phyloP scores from a whole-genome alignment of 2,329 filamentous ascomycete genomes.

The Trichoderma sp. region DNA sequence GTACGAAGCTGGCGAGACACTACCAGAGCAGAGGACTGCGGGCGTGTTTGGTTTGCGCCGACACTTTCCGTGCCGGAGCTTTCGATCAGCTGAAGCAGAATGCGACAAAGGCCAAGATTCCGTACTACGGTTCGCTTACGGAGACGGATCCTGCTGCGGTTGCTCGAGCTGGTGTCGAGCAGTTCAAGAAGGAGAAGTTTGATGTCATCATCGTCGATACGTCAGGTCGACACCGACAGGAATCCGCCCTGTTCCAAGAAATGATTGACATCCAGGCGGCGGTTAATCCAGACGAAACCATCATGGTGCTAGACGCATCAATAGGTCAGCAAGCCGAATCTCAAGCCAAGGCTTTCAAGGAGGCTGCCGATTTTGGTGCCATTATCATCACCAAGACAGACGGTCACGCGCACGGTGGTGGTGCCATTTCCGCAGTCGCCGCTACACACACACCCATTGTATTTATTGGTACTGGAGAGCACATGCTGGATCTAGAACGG shows the following conservation, averaged over 20 bases:
- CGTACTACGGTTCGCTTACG: conserved; percentile 95
- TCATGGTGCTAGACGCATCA: conserved; percentile 95
- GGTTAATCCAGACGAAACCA: conserved; percentile 90
- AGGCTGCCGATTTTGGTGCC: conserved; percentile 92
- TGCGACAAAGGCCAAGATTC: conserved; percentile 97
- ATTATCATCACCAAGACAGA: conserved; percentile 99
- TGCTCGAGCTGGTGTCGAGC: conserved; percentile 91
- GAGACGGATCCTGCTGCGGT: conserved; percentile 95
- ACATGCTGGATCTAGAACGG: conserved; percentile 90
- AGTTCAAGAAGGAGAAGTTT: conserved; percentile 98
- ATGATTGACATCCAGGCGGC: conserved; percentile 96
- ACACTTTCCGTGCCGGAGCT: conserved; percentile 96
- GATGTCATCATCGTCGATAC: conserved; percentile 99
- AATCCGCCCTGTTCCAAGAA: conserved; percentile 92
- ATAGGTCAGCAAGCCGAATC: conserved; percentile 96
- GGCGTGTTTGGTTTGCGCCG: conserved; percentile 90
- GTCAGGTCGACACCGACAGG: conserved; percentile 90
- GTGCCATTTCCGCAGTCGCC: conserved; percentile 95
- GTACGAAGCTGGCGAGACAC: conserved; percentile 93
- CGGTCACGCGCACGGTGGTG: conserved; percentile 90
- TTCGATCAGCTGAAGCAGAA: conserved; percentile 99
- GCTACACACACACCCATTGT: conserved; percentile 96
- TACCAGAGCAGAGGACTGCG: conserved; percentile 94
- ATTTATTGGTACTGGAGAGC: conserved; percentile 96
- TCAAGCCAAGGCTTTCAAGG: conserved; percentile 95